Percentiles rank a stretch among this genome's conserved stretches.
phyloP scores from a whole-genome alignment of 2,329 filamentous ascomycete species.

The Myriosclerotinia curreyana region DNA sequence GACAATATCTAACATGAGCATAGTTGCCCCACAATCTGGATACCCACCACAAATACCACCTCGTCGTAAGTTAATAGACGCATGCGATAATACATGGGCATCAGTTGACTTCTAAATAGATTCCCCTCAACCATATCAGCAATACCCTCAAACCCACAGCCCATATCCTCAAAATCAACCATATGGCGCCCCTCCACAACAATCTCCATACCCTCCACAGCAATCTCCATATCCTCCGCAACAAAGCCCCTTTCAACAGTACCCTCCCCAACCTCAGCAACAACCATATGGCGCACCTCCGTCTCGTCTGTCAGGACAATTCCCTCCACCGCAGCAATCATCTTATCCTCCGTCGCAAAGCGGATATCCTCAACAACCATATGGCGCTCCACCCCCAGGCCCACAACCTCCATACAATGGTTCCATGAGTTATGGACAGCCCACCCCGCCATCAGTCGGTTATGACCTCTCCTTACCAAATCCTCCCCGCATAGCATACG shows the following conservation, averaged over 20 bases:
- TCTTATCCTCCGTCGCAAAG: conserved; percentile 42
- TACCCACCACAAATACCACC: conserved; percentile 23
- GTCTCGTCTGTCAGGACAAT: conserved; percentile 28
- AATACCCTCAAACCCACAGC: conserved; percentile 27
- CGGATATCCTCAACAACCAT: conserved; percentile 21
- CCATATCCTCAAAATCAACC: conserved; percentile 26
- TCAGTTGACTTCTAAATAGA: conserved; percentile 8
- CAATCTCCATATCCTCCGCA: conserved; percentile 31
- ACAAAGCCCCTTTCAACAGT: conserved; percentile 20
- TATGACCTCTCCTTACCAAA: conserved; percentile 55
- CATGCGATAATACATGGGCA: not conserved
- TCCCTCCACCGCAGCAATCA: conserved; percentile 43
- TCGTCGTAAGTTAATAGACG: conserved; percentile 1
- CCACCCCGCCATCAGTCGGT: conserved; percentile 66
- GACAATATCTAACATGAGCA: conserved; percentile 23
- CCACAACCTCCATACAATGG: conserved; percentile 31
- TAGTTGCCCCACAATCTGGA: conserved; percentile 21
- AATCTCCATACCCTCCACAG: conserved; percentile 31
- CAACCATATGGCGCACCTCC: conserved; percentile 42
- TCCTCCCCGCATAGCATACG: conserved; percentile 65
- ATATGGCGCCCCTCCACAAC: conserved; percentile 33
- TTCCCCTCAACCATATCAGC: conserved; percentile 21
- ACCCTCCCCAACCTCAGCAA: conserved; percentile 43
- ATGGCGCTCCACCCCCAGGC: conserved; percentile 35
- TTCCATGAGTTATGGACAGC: conserved; percentile 39